Base-by-base conservation (phyloP, 176 grass and related monocot species). In the Zizania latifolia region DNA sequence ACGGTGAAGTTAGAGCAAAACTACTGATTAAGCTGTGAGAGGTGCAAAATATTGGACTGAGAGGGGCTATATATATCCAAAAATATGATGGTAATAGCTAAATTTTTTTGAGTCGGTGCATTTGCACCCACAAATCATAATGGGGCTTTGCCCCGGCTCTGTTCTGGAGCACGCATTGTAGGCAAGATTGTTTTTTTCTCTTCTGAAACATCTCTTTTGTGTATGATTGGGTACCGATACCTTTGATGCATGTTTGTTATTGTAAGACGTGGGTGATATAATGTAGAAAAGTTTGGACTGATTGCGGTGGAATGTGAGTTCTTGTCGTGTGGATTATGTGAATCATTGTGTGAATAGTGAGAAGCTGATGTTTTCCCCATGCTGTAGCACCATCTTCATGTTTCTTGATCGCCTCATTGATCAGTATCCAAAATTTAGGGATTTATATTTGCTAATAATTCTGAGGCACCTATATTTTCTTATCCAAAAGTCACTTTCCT, bases 191-290 rank as follows among this genome's bases (percentile, higher is more conserved):
- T 45, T 0, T 4, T 58, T 48, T 81, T 87, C 46, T 10, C 67
- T 88, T 73, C 50, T 68, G 21, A n/a, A n/a, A n/a, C 16, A 23
- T 10, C 15, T 72, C 36, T 17, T 72, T 26, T 33, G n/a, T 72
- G 58, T 7, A 72, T 71, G 23, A 37, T 65, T 77, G 44, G n/a
- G 19, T 50, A 9, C n/a, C 19, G 21, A 15, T 64, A 50, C 19
- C 6, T 3, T 61, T 21, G 70, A 39, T 15, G 33, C 39, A 0
- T 50, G 13, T 65, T 35, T 77, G 7, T 35, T 79, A 19, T 62
- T 33, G 32, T 38, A 17, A 58, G 33, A 13, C 10, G 31, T 41
- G 6, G 31, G 54, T 51, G 13, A 26, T 74, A 38, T 2, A 35
- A 43, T 63, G 26, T 4, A 24, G 0, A 22, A 10, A 56, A 31